Percentiles rank a stretch among this genome's conserved stretches.
phyloP scores from a whole-genome alignment of 148 eudicot genomes.

The Nepenthes gracilis region DNA sequence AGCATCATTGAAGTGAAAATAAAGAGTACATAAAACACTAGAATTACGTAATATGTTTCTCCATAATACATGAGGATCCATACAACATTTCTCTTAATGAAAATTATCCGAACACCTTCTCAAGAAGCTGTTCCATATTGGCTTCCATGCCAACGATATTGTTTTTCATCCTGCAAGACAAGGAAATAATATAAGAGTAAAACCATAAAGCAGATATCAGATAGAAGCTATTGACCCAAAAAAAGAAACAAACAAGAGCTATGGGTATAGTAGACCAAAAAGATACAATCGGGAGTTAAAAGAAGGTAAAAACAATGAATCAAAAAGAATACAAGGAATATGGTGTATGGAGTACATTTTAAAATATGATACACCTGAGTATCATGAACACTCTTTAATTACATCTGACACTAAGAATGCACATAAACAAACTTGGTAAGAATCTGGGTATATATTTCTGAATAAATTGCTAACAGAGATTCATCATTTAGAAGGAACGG shows the following conservation, averaged over 20 bases:
- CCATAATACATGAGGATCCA: not conserved
- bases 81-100: slow-evolving; percentile 4
- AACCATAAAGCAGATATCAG: not conserved
- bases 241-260: not conserved
- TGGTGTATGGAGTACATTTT: no score
- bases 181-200: not conserved
- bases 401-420: no score
- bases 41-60: not conserved
- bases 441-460: not conserved
- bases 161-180: slow-evolving; percentile 68
- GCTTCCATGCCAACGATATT: slow-evolving; percentile 95
- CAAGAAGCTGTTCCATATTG: slow-evolving; percentile 96
- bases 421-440: no score
- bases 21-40: not conserved
- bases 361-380: no score
- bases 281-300: not conserved
- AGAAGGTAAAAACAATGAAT: no score
- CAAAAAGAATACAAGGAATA: no score
- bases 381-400: no score
- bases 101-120: slow-evolving; percentile 49
- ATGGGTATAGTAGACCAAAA: not conserved
- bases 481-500: slow-evolving; percentile 1
- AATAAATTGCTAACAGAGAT: not conserved
- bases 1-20: slow-evolving; percentile 10
- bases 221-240: not conserved